Evolutionary conservation across 352 stramenopile species (phyloP), one percentile per base, ranked within the genome.

Genomic region (Chrysophaeum taylorii): DNA sequence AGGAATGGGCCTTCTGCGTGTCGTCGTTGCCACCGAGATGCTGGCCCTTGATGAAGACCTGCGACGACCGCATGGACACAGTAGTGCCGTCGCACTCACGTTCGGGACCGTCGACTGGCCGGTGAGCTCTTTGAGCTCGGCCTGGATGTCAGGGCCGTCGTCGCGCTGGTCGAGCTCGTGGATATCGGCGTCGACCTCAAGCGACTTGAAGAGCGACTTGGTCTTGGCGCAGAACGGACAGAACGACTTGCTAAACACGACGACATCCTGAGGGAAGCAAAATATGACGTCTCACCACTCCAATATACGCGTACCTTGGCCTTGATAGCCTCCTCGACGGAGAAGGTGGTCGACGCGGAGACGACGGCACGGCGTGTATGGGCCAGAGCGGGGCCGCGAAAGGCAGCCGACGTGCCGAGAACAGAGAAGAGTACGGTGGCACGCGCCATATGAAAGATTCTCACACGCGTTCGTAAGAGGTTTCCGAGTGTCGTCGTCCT

Each of bases 21-120:
- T 96, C 88, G 79, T 98, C 92, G 70, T 94, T 91, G 45, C 94
- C 94, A 69, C 94, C 94, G 62, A 98, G 84, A 79, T 90, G 93
- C 72, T 95, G 89, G 66, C 90, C 90, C 68, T 89, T 91, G 62
- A 99, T 91, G 78, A 98, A 99, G 39, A 99, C 91, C 76, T 98
- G 98, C 0, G 95, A 94, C 75, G 85, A 50, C 0, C 84, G 78
- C 45, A 85, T 86, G 52, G 81, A 85, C 36, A 85, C 89, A 78
- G 86, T 91, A 37, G 85, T 90, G 76, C 91, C 90, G 82, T 82
- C 89, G 64, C 90, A 91, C 25, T 90, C 77, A n/a, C 91, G 83
- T 25, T 90, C 45, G 23, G 80, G 77, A 88, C 48, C 27, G 48
- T 69, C 25, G 12, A 9, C 62, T 69, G 62, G 64, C 86, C 90